phyloP scores from a whole-genome alignment of 2,329 filamentous ascomycete species.

The Aspergillus brasiliensis region DNA sequence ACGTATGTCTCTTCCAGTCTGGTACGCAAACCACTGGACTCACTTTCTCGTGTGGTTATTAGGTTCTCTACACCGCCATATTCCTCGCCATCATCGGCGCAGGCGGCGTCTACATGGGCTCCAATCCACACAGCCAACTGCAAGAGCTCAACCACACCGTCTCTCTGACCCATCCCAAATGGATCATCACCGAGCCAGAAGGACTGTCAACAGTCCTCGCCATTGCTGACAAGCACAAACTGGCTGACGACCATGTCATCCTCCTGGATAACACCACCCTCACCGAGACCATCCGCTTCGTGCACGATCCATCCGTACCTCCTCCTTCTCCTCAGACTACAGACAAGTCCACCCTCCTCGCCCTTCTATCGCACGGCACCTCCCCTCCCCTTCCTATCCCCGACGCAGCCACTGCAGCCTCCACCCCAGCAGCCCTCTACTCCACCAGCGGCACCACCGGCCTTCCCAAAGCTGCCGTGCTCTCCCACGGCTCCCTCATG shows the following conservation, averaged over 20 bases:
- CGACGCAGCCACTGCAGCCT: slow-evolving; percentile 39
- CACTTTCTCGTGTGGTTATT: background rate
- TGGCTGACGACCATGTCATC: slow-evolving; percentile 19
- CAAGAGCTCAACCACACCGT: slow-evolving; percentile 48
- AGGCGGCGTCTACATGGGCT: slow-evolving; percentile 46
- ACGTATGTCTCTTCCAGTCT: slow-evolving; percentile 20
- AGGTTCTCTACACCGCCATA: slow-evolving; percentile 26
- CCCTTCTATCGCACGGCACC: slow-evolving; percentile 42
- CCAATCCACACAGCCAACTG: slow-evolving; percentile 45
- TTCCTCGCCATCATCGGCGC: slow-evolving; percentile 38
- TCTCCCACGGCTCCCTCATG: slow-evolving; percentile 57
- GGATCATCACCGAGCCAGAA: slow-evolving; percentile 40
- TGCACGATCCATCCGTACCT: background rate
- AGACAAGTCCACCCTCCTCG: background rate
- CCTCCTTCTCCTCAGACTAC: background rate
- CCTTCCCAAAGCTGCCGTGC: slow-evolving; percentile 58
- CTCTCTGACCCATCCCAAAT: slow-evolving; percentile 39
- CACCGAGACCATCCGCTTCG: background rate
- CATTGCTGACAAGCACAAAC: slow-evolving; percentile 21
- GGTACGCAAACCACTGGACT: background rate
- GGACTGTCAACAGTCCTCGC: slow-evolving; percentile 31
- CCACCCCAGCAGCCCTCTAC: slow-evolving; percentile 48
- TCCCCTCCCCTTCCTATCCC: slow-evolving; percentile 46
- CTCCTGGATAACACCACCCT: slow-evolving; percentile 20
- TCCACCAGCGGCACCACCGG: slow-evolving; percentile 60